A percentile compares a stretch with the other conserved stretches of the same genome.
Evolutionary conservation across 2,329 filamentous ascomycete species (phyloP).

Genomic region (Sporothrix pseudoabietina): DNA sequence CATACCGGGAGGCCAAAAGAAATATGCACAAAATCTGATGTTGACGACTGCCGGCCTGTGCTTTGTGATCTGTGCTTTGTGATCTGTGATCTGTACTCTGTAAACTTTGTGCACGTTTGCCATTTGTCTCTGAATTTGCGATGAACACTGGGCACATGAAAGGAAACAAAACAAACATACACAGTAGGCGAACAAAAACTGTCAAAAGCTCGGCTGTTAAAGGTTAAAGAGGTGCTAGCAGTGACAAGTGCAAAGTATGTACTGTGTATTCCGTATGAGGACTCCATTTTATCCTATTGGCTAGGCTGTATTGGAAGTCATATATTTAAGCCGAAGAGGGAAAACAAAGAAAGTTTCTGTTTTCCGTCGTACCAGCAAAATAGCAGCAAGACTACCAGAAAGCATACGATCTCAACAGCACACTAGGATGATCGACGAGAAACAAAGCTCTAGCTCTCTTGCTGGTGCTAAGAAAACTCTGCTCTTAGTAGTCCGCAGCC

Average conservation of each 20-base stretch:
- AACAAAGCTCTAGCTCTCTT: not conserved
- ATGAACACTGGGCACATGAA: too few species aligned
- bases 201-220: not conserved
- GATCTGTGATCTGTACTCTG: too few species aligned
- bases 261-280: not conserved
- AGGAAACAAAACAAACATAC: not conserved
- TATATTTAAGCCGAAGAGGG: slow-evolving; percentile 21
- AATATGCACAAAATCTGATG: not conserved
- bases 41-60: not conserved
- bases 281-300: slow-evolving; percentile 31
- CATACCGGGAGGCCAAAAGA: not conserved
- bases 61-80: too few species aligned
- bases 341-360: not conserved
- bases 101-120: not conserved
- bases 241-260: not conserved
- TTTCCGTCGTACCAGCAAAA: not conserved
- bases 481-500: slow-evolving; percentile 2
- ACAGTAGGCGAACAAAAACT: not conserved
- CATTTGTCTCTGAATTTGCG: not conserved
- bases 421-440: not conserved
- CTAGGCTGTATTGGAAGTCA: not conserved
- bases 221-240: not conserved
- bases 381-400: not conserved
- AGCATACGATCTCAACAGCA: not conserved
- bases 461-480: slow-evolving; percentile 26